Evolutionary conservation across 1,284 basidiomycete genomes (phyloP).

Genomic region (Ustilago loliicola): DNA sequence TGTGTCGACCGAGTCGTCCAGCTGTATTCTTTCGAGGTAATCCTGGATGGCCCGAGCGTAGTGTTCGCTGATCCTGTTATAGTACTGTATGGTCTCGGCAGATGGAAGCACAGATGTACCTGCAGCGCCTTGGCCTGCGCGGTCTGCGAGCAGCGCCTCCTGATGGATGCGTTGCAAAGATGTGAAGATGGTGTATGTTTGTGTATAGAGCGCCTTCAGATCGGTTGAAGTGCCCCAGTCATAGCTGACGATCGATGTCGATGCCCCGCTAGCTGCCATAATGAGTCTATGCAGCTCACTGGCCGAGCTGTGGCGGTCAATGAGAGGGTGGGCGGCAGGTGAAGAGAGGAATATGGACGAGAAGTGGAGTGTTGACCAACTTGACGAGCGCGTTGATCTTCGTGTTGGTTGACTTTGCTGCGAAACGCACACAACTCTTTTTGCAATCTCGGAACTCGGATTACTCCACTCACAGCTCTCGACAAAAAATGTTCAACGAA

Average conservation of each 20-base stretch:
- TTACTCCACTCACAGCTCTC: constrained; percentile 9
- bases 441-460: constrained; percentile 20
- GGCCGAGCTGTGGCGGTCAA: background rate
- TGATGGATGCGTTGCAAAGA: constrained; percentile 60
- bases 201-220: constrained; percentile 56
- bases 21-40: constrained; percentile 49
- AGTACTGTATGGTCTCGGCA: constrained; percentile 65
- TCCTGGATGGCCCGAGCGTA: constrained; percentile 60
- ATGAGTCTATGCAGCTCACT: background rate
- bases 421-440: background rate
- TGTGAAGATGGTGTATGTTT: constrained; percentile 65
- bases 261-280: constrained; percentile 24
- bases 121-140: constrained; percentile 15
- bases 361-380: background rate
- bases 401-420: constrained; percentile 15
- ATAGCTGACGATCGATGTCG: constrained; percentile 41
- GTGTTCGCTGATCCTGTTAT: constrained; percentile 60
- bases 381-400: constrained; percentile 12
- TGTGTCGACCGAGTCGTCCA: constrained; percentile 43
- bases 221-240: constrained; percentile 54
- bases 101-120: constrained; percentile 42
- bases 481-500: background rate
- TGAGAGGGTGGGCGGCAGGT: no score
- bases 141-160: constrained; percentile 34
- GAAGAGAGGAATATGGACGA: background rate